Base-by-base conservation (phyloP, 78 protist genomes). In the Planoprotostelium fungivorum region DNA sequence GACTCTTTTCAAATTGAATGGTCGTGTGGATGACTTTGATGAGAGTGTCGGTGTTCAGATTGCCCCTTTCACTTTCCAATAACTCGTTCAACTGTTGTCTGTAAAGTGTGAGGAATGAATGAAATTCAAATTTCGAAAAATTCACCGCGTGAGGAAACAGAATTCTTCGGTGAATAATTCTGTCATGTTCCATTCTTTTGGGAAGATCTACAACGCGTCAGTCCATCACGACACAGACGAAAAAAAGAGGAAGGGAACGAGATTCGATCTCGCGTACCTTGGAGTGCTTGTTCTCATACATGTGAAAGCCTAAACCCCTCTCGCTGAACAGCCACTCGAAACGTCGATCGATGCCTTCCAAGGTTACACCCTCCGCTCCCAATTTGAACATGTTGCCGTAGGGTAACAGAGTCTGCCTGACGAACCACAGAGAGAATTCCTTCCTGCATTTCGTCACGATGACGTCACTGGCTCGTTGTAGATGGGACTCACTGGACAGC, bases 151-250 rank as follows among this genome's bases (percentile, higher is more conserved):
- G n/a, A 36, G 5, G 16, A 36, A 85, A 36, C 87, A 85, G 37
- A 85, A 85, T 37, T 85, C 87, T 16, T 36, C 36, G n/a, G 63
- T 85, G 87, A 85, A 36, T 23, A 37, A 16, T 85, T 85, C 87
- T 85, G 63, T 35, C 35, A 85, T 85, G 37, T 85, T 85, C 87
- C 87, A 85, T 51, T 51, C 73, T 51, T 51, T 51, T 51, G 73
- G 73, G 73, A 51, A 51, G 31, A 51, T 16, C 73, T 51, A 51
- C 73, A 51, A 51, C 73, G 73, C 16, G 73, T 51, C 73, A n/a
- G n/a, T n/a, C n/a, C n/a, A n/a, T n/a, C 29, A 29, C 29, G 29
- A 29, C 29, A 73, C 84, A 73, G 29, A 85, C 87, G 87, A 25
- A 25, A 85, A 85, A 23, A 25, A 85, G n/a, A 5, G 63, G 16